Evolutionary conservation across 495 filamentous ascomycete genomes (phyloP).

Genomic region (Xylaria telfairii): DNA sequence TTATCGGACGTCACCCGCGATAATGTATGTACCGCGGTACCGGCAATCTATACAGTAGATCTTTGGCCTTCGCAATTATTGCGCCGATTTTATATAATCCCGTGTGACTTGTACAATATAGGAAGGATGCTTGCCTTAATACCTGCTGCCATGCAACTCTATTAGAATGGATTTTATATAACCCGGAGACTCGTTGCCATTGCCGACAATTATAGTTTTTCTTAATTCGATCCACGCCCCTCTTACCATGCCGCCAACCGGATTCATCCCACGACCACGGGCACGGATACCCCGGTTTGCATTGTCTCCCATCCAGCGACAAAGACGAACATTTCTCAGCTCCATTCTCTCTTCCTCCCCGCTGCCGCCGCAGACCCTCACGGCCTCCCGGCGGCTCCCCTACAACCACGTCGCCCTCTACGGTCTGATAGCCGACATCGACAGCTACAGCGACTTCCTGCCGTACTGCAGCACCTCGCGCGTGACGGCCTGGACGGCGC

Average conservation of each 20-base stretch:
- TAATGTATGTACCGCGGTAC: background rate
- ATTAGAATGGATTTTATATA: conserved; percentile 22
- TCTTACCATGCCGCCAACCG: conserved; percentile 25
- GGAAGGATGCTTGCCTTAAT: conserved; percentile 1
- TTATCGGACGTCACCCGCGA: conserved; percentile 19
- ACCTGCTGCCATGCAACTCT: background rate
- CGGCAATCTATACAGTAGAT: background rate
- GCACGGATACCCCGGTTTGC: conserved; percentile 1
- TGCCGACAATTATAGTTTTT: background rate
- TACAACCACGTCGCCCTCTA: conserved; percentile 75
- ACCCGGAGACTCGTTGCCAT: background rate
- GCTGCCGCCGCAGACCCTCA: conserved; percentile 60
- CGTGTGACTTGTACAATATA: conserved; percentile 5
- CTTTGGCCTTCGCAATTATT: background rate
- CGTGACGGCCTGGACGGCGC: conserved; percentile 64
- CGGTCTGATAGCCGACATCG: conserved; percentile 81
- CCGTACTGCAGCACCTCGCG: conserved; percentile 78
- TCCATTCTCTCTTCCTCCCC: conserved; percentile 39
- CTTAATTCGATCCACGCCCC: background rate
- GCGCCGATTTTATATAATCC: conserved; percentile 1
- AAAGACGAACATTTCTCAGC: conserved; percentile 47
- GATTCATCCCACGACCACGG: conserved; percentile 8
- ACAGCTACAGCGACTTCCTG: conserved; percentile 80
- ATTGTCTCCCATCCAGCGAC: conserved; percentile 7
- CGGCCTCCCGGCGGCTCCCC: conserved; percentile 77